These are phyloP conservation scores for Penicillium atrosanguineum DNA, from an alignment of 495 filamentous ascomycete genomes.

Conservation along the genomic window DNA sequence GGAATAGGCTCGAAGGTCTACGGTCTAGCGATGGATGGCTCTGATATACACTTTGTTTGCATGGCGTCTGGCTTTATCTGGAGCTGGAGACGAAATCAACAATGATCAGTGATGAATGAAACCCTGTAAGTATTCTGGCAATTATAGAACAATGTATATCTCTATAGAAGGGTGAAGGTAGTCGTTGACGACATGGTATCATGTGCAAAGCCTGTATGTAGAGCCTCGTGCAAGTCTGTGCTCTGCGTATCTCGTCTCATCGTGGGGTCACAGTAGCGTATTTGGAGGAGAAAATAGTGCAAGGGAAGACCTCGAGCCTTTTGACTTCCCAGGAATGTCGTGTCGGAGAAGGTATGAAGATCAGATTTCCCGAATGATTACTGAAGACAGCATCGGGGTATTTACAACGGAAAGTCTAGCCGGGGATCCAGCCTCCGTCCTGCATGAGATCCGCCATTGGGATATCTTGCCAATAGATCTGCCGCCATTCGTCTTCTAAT, in stretches of 20 bases:
- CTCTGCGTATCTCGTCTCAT: constrained; percentile 29
- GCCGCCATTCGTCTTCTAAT: constrained; percentile 49
- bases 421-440: constrained; percentile 42
- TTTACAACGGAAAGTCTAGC: constrained; percentile 12
- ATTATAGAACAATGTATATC: constrained; percentile 24
- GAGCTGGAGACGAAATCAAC: background rate
- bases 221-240: constrained; percentile 9
- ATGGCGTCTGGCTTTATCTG: background rate
- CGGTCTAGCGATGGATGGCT: background rate
- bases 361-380: background rate
- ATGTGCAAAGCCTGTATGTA: constrained; percentile 9
- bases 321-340: background rate
- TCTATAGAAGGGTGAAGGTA: constrained; percentile 21
- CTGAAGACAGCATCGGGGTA: background rate
- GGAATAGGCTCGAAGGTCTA: background rate
- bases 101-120: background rate
- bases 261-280: constrained; percentile 13
- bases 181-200: constrained; percentile 27
- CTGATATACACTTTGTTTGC: background rate
- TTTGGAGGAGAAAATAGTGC: background rate
- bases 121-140: constrained; percentile 4
- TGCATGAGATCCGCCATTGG: constrained; percentile 45
- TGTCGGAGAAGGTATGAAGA: background rate
- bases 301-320: background rate
- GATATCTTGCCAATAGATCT: constrained; percentile 48